Evolutionary conservation across 352 stramenopile species (phyloP).

Genomic region (Pythium dissimile): DNA sequence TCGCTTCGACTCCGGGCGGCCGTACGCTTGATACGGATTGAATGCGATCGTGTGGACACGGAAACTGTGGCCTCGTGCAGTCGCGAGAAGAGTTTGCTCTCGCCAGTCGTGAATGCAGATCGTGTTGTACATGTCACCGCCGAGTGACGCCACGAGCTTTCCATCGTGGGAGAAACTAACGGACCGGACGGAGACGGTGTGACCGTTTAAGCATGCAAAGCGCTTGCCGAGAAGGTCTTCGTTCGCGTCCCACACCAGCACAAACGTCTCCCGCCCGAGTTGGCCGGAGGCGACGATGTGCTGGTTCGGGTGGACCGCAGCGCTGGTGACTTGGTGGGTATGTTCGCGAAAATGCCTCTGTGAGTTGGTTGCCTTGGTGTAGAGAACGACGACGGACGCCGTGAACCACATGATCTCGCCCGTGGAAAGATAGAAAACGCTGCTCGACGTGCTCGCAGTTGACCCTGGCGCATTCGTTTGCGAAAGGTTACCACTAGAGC

Average conservation of each 20-base stretch:
- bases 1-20: slow-evolving; percentile 44
- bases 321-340: slow-evolving; percentile 51
- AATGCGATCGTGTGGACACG: slow-evolving; percentile 62
- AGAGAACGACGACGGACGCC: slow-evolving; percentile 53
- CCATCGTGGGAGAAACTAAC: slow-evolving; percentile 75
- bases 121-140: slow-evolving; percentile 75
- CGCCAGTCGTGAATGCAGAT: slow-evolving; percentile 77
- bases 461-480: slow-evolving; percentile 11
- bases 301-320: slow-evolving; percentile 56
- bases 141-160: slow-evolving; percentile 60
- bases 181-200: slow-evolving; percentile 47
- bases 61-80: slow-evolving; percentile 59
- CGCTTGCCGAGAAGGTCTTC: slow-evolving; percentile 53
- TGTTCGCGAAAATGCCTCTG: slow-evolving; percentile 64
- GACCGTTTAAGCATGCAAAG: slow-evolving; percentile 48
- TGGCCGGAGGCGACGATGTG: slow-evolving; percentile 62
- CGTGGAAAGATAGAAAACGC: slow-evolving; percentile 48
- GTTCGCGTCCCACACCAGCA: slow-evolving; percentile 69
- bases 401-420: slow-evolving; percentile 69
- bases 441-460: slow-evolving; percentile 36
- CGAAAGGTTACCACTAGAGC: slow-evolving; percentile 10
- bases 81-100: slow-evolving; percentile 49
- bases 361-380: slow-evolving; percentile 42
- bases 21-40: slow-evolving; percentile 69
- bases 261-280: slow-evolving; percentile 44